Percentiles rank a stretch among this genome's conserved stretches.
These are phyloP conservation scores for Fusarium chaquense DNA, from an alignment of 2,329 filamentous ascomycete species.

Conservation along the genomic window DNA sequence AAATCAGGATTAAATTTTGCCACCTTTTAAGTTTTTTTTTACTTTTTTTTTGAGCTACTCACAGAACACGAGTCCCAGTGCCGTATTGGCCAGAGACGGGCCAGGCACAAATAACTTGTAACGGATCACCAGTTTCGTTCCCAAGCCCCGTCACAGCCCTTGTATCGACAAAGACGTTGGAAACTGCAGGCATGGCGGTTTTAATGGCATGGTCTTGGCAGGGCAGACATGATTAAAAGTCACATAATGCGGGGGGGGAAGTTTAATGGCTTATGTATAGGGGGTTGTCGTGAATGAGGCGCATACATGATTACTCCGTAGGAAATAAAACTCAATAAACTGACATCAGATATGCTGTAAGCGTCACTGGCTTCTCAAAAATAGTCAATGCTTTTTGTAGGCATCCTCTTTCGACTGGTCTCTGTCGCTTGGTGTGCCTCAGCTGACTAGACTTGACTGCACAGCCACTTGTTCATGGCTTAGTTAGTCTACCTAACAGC, in stretches of 20 bases:
- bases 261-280: background rate
- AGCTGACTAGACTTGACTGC: constrained; percentile 32
- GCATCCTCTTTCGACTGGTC: constrained; percentile 22
- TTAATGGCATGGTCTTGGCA: constrained; percentile 17
- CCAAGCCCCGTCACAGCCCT: background rate
- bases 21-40: rapidly evolving
- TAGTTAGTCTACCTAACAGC: background rate
- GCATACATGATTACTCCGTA: constrained; percentile 4
- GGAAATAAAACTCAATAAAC: background rate
- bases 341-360: background rate
- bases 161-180: background rate
- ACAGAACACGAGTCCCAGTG: constrained; percentile 65
- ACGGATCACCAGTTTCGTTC: constrained; percentile 17
- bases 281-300: background rate
- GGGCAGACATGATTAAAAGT: constrained; percentile 2
- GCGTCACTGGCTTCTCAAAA: background rate
- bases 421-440: background rate
- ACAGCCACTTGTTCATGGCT: constrained; percentile 21
- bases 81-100: constrained; percentile 70
- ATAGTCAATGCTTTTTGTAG: background rate
- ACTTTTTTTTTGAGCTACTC: constrained; percentile 41
- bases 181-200: constrained; percentile 18
- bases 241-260: constrained; percentile 16
- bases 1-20: background rate
- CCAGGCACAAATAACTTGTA: constrained; percentile 67